phyloP scores from a whole-genome alignment of 768 basidiomycete genomes.

The Leccinum incarnatum region DNA sequence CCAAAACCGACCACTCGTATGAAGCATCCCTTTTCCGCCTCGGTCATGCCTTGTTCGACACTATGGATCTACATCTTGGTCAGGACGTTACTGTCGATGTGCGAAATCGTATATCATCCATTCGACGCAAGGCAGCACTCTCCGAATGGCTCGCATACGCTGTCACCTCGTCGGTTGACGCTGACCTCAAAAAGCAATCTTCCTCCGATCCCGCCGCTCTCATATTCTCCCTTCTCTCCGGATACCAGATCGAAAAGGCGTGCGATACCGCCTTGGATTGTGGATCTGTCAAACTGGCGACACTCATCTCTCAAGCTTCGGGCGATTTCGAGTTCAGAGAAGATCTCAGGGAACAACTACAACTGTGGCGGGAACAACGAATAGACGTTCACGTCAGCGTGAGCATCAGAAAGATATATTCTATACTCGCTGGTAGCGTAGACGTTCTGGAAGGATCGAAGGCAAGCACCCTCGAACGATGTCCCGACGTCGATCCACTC shows the following conservation, averaged over 20 bases:
- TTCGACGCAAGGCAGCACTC: constrained; percentile 76
- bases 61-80: constrained; percentile 63
- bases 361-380: constrained; percentile 78
- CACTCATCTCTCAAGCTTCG: constrained; percentile 82
- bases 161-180: constrained; percentile 68
- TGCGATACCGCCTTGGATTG: constrained; percentile 69
- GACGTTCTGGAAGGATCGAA: constrained; percentile 54
- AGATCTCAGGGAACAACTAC: constrained; percentile 72
- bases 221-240: constrained; percentile 79
- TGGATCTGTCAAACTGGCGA: constrained; percentile 82
- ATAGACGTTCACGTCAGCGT: constrained; percentile 66
- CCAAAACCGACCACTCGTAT: constrained; percentile 63
- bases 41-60: constrained; percentile 86
- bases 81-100: constrained; percentile 55
- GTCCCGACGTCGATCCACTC: constrained; percentile 58
- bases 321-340: constrained; percentile 72
- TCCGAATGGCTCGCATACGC: constrained; percentile 82
- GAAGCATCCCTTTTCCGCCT: constrained; percentile 87
- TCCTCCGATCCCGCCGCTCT: constrained; percentile 44
- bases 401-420: constrained; percentile 76
- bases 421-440: constrained; percentile 76
- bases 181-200: constrained; percentile 56
- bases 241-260: constrained; percentile 85
- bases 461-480: constrained; percentile 50
- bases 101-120: constrained; percentile 52